A percentile compares a stretch with the other conserved stretches of the same genome.
phyloP scores from a whole-genome alignment of 192 early-diverging fungal species.

The Bifiguratus adelaidae region DNA sequence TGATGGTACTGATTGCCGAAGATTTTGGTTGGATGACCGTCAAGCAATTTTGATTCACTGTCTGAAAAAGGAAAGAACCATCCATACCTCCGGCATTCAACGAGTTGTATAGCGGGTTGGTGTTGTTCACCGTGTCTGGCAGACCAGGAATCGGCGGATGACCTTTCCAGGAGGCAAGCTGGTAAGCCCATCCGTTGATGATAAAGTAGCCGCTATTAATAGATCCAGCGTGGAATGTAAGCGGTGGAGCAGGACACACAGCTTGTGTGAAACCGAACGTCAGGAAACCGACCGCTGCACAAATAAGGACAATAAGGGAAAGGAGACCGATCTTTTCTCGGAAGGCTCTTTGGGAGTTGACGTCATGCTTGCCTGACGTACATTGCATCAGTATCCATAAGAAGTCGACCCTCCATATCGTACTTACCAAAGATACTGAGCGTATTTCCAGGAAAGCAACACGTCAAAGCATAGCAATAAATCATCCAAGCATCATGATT shows the following conservation, averaged over 20 bases:
- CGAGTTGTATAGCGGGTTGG: slow-evolving; percentile 38
- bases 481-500: slow-evolving; percentile 7
- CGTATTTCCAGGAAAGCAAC: slow-evolving; percentile 10
- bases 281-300: slow-evolving; percentile 55
- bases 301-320: slow-evolving; percentile 52
- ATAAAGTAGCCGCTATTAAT: slow-evolving; percentile 40
- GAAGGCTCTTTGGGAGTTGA: slow-evolving; percentile 44
- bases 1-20: not conserved
- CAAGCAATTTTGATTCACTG: slow-evolving; percentile 50
- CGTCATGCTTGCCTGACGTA: slow-evolving; percentile 39
- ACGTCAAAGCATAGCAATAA: slow-evolving; percentile 13
- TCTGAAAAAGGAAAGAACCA: slow-evolving; percentile 66
- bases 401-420: not conserved
- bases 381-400: not conserved
- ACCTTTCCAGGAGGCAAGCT: slow-evolving; percentile 27
- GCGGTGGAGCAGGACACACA: slow-evolving; percentile 25
- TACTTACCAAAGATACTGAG: slow-evolving; percentile 12
- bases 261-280: slow-evolving; percentile 58
- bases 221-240: slow-evolving; percentile 23
- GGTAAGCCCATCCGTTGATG: slow-evolving; percentile 53
- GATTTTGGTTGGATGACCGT: slow-evolving; percentile 23
- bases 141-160: slow-evolving; percentile 24
- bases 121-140: slow-evolving; percentile 25
- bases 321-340: slow-evolving; percentile 70
- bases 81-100: slow-evolving; percentile 57